Conservation (phyloP, 176 grass and related monocot species). For the Lolium perenne region DNA sequence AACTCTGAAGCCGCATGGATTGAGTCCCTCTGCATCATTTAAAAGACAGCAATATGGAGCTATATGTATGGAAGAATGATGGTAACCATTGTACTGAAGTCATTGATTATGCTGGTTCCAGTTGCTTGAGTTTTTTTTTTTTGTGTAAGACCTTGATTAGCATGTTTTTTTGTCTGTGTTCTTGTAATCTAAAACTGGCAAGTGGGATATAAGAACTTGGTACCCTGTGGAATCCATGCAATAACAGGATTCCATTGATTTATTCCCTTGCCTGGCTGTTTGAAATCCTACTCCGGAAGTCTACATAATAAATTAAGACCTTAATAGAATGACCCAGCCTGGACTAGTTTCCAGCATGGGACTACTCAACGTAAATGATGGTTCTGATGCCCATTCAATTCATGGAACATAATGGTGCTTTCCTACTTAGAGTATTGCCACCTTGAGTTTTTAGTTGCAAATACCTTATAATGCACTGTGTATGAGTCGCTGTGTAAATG, state of each 20-base stretch:
- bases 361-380: slow-evolving; percentile 16
- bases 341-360: slow-evolving; percentile 5
- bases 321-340: slow-evolving; percentile 9
- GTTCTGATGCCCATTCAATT: slow-evolving; percentile 19
- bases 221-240: slow-evolving; percentile 9
- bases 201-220: slow-evolving; percentile 15
- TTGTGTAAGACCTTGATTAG: slow-evolving; percentile 10
- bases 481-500: too few relatives aligned
- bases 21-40: slow-evolving; percentile 78
- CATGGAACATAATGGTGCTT: neutral
- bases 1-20: slow-evolving; percentile 83
- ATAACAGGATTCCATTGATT: slow-evolving; percentile 27
- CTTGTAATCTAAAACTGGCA: slow-evolving; percentile 19
- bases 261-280: slow-evolving; percentile 16
- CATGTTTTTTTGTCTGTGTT: slow-evolving; percentile 6
- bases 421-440: neutral
- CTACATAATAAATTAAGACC: slow-evolving; percentile 19
- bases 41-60: neutral
- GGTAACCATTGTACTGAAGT: slow-evolving; percentile 21
- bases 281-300: neutral
- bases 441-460: neutral
- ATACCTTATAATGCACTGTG: neutral
- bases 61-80: slow-evolving; percentile 12
- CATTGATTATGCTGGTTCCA: neutral
- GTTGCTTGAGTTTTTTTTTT: slow-evolving; percentile 28